These are phyloP conservation scores for Sclerotinia trifoliorum DNA, from an alignment of 2,329 filamentous ascomycete species.

Conservation along the genomic window DNA sequence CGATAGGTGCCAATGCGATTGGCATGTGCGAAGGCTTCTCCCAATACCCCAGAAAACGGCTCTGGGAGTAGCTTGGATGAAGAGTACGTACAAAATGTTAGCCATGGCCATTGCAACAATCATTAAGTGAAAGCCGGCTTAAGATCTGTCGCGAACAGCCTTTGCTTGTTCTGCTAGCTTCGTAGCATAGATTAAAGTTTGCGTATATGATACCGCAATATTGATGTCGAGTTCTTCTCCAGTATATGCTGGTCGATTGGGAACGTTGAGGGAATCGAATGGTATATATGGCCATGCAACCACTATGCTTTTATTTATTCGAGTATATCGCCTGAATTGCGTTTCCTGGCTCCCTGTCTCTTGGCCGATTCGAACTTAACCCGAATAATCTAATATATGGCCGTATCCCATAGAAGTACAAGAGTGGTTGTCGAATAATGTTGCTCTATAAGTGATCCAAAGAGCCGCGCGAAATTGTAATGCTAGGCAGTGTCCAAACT, in stretches of 20 bases:
- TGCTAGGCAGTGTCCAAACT: constrained; percentile 1
- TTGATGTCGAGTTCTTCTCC: neutral
- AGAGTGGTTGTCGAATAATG: constrained; percentile 5
- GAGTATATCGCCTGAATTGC: neutral
- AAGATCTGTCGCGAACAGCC: constrained; percentile 18
- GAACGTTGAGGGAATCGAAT: neutral
- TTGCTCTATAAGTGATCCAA: constrained; percentile 5
- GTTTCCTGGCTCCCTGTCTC: neutral
- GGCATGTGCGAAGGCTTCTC: constrained; percentile 8
- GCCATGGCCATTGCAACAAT: constrained; percentile 35
- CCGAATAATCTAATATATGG: constrained; percentile 6
- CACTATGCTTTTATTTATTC: neutral
- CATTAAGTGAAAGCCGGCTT: constrained; percentile 27
- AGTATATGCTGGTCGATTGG: neutral
- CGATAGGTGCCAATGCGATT: neutral
- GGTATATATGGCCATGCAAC: constrained; percentile 14
- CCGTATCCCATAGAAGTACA: neutral
- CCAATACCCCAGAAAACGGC: neutral
- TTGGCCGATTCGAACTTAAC: neutral
- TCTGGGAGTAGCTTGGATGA: constrained; percentile 6
- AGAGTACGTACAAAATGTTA: constrained; percentile 37
- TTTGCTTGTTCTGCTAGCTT: constrained; percentile 15
- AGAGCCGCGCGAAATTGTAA: neutral
- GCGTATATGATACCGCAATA: neutral
- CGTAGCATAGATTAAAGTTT: constrained; percentile 8